Evolutionary conservation across 1,139 yeast genomes (phyloP).

Genomic region (Suhomyces maxii): DNA sequence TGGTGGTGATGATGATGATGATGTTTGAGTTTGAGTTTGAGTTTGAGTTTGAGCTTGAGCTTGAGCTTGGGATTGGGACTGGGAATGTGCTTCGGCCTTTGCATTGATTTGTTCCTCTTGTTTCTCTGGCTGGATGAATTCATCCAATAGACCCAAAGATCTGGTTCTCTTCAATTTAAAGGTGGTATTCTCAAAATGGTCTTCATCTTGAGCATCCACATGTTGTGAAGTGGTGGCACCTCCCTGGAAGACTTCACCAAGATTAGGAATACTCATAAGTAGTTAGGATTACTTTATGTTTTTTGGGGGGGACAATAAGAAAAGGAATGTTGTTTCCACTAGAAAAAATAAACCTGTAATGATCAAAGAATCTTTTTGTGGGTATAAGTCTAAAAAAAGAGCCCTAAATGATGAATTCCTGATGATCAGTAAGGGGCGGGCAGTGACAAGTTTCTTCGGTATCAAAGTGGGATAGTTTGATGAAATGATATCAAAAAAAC

Average conservation of each 20-base stretch:
- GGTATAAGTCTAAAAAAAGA: too few relatives aligned
- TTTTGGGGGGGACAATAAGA: neutral
- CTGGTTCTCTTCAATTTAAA: slow-evolving; percentile 81
- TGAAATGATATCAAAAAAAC: too few relatives aligned
- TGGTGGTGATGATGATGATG: neutral
- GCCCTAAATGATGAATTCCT: too few relatives aligned
- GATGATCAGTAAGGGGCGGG: too few relatives aligned
- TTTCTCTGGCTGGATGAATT: slow-evolving; percentile 50
- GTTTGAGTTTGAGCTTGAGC: neutral
- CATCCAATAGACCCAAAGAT: slow-evolving; percentile 79
- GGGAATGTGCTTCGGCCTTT: too few relatives aligned
- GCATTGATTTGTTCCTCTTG: slow-evolving; percentile 8
- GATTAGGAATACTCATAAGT: slow-evolving; percentile 6
- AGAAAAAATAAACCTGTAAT: too few relatives aligned
- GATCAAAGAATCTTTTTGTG: too few relatives aligned
- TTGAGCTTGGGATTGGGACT: neutral
- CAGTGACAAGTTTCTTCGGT: too few relatives aligned
- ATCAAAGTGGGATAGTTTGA: too few relatives aligned
- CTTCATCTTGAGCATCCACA: slow-evolving; percentile 70
- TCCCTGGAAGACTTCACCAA: slow-evolving; percentile 45
- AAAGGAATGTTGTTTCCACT: too few relatives aligned
- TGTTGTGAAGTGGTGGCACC: slow-evolving; percentile 58
- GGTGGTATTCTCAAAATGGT: slow-evolving; percentile 69
- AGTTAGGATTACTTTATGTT: neutral
- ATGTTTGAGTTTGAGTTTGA: neutral